Evolutionary conservation across 2,329 filamentous ascomycete species (phyloP).

Genomic region (Fusarium neocosmosporiellum): DNA sequence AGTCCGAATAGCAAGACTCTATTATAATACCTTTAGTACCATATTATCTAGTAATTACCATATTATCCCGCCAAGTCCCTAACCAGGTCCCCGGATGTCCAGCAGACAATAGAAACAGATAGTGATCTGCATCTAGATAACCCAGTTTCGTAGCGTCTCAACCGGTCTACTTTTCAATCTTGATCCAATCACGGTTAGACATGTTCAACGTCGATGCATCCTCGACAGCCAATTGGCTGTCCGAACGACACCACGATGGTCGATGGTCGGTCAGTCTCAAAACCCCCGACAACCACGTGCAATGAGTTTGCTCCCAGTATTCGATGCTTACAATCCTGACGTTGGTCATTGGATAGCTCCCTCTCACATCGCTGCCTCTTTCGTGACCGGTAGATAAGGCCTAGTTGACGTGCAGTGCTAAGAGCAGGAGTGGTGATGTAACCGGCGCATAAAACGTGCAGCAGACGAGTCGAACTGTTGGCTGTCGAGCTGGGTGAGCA

Average conservation of each 20-base stretch:
- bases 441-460: conserved; percentile 24
- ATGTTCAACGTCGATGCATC: neutral
- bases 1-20: too few relatives aligned
- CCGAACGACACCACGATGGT: conserved; percentile 11
- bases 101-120: neutral
- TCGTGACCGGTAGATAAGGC: conserved; percentile 9
- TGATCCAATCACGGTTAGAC: conserved; percentile 10
- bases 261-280: conserved; percentile 5
- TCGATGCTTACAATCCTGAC: conserved; percentile 32
- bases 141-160: neutral
- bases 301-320: conserved; percentile 6
- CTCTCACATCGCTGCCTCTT: conserved; percentile 26
- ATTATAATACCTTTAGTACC: too few relatives aligned
- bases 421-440: conserved; percentile 17
- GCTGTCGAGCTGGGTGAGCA: neutral
- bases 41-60: too few relatives aligned
- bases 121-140: neutral
- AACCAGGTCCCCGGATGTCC: too few relatives aligned
- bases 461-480: conserved; percentile 14
- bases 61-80: too few relatives aligned
- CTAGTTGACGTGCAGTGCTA: neutral
- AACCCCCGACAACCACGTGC: conserved; percentile 21
- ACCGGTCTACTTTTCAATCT: conserved; percentile 4
- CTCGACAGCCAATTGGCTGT: conserved; percentile 17
- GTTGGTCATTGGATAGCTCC: conserved; percentile 7